These are phyloP conservation scores for Durio zibethinus DNA, from an alignment of 345 rosid species.

Conservation along the genomic window DNA sequence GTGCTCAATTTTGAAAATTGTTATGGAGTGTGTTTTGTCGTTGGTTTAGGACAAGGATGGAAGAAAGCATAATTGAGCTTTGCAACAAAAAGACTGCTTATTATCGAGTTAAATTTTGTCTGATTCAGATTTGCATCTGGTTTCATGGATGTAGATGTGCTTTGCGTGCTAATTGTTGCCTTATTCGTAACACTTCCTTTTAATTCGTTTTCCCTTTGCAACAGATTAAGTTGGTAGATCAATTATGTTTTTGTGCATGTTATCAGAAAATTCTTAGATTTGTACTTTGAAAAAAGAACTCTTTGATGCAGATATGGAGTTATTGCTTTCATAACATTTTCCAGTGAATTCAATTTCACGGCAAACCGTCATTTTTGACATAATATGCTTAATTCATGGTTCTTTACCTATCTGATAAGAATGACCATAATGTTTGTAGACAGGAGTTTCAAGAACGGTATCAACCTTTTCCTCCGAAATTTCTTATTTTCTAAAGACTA, in stretches of 20 bases:
- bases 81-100: constrained; percentile 8
- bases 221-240: not conserved
- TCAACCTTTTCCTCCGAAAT: not conserved
- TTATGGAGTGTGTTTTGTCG: not conserved
- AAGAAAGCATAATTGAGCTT: constrained; percentile 16
- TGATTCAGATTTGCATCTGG: not conserved
- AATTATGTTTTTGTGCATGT: not conserved
- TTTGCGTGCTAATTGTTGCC: not conserved
- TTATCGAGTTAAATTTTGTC: not conserved
- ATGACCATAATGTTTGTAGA: not conserved
- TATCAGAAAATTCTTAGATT: not conserved
- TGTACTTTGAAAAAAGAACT: not conserved
- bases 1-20: constrained; percentile 26
- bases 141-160: not conserved
- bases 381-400: not conserved
- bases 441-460: not conserved
- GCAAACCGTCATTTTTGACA: not conserved
- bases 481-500: not conserved
- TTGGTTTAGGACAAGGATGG: not conserved
- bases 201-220: not conserved
- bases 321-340: not conserved
- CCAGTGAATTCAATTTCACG: no score
- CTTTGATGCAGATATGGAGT: not conserved
- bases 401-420: not conserved
- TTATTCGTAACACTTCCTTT: not conserved